Percentiles rank a stretch among this genome's conserved stretches.
Conservation (phyloP, 495 filamentous ascomycete genomes). For the Talaromyces ruber region DNA sequence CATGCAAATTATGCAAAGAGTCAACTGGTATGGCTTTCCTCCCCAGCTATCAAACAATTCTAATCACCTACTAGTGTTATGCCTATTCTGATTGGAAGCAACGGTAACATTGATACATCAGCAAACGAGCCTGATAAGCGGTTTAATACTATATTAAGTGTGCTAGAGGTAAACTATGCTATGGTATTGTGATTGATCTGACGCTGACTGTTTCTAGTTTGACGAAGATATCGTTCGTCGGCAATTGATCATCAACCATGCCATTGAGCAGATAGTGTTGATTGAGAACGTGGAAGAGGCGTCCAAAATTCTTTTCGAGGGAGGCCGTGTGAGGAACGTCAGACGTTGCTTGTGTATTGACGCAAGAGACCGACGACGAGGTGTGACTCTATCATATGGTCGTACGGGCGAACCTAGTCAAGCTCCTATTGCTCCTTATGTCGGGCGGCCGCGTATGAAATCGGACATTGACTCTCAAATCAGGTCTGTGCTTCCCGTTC, state of each 20-base stretch:
- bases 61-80: conserved; percentile 26
- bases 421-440: conserved; percentile 42
- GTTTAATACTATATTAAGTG: conserved; percentile 69
- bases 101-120: conserved; percentile 48
- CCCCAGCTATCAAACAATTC: conserved; percentile 9
- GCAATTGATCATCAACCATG: conserved; percentile 73
- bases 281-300: conserved; percentile 60
- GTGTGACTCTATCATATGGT: conserved; percentile 51
- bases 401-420: conserved; percentile 46
- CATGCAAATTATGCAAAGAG: conserved; percentile 48
- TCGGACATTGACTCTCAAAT: conserved; percentile 66
- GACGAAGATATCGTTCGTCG: conserved; percentile 69
- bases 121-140: conserved; percentile 62
- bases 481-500: conserved; percentile 23
- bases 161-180: conserved; percentile 47
- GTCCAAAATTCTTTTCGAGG: conserved; percentile 58
- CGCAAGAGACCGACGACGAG: conserved; percentile 49
- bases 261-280: conserved; percentile 77
- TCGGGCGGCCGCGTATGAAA: conserved; percentile 61
- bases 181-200: neutral
- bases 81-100: conserved; percentile 59
- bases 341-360: conserved; percentile 57
- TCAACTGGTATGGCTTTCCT: conserved; percentile 36
- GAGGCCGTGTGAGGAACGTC: conserved; percentile 56
- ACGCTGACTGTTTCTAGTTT: conserved; percentile 40